phyloP scores from a whole-genome alignment of 2,329 filamentous ascomycete genomes.

The Fusarium temperatum region DNA sequence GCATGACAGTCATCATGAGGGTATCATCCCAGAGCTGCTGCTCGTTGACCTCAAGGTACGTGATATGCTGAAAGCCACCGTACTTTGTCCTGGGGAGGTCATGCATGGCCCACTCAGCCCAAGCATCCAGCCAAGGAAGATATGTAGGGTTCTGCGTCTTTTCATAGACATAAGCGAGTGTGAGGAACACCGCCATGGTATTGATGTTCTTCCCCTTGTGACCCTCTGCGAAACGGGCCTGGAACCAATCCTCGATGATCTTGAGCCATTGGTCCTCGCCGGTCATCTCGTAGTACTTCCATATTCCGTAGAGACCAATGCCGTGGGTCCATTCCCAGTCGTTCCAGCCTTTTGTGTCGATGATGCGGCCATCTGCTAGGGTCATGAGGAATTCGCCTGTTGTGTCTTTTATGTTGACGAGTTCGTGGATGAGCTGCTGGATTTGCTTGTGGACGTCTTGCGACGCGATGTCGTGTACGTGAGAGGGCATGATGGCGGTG shows the following conservation, averaged over 20 bases:
- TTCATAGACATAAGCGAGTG: conserved; percentile 81
- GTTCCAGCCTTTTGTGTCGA: conserved; percentile 86
- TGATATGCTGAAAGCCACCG: conserved; percentile 79
- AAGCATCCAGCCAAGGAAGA: conserved; percentile 79
- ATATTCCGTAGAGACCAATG: conserved; percentile 81
- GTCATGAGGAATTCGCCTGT: conserved; percentile 78
- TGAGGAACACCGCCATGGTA: conserved; percentile 82
- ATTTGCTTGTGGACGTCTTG: conserved; percentile 64
- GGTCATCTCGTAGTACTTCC: conserved; percentile 81
- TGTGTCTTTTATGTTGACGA: conserved; percentile 80
- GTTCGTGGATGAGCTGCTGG: conserved; percentile 73
- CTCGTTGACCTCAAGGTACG: conserved; percentile 74
- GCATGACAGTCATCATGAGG: conserved; percentile 87
- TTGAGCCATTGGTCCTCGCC: conserved; percentile 66
- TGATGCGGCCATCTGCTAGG: conserved; percentile 76
- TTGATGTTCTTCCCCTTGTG: conserved; percentile 87
- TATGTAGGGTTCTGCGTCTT: conserved; percentile 74
- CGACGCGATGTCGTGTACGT: conserved; percentile 56
- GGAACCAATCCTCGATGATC: conserved; percentile 80
- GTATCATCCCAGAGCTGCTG: conserved; percentile 87
- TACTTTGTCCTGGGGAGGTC: conserved; percentile 76
- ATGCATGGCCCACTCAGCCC: conserved; percentile 86
- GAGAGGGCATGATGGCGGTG: conserved; percentile 42
- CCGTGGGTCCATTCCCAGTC: conserved; percentile 88
- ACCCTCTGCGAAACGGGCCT: conserved; percentile 71